Evolutionary conservation across 768 basidiomycete species (phyloP).

Genomic region (Cystobasidium onofrii): DNA sequence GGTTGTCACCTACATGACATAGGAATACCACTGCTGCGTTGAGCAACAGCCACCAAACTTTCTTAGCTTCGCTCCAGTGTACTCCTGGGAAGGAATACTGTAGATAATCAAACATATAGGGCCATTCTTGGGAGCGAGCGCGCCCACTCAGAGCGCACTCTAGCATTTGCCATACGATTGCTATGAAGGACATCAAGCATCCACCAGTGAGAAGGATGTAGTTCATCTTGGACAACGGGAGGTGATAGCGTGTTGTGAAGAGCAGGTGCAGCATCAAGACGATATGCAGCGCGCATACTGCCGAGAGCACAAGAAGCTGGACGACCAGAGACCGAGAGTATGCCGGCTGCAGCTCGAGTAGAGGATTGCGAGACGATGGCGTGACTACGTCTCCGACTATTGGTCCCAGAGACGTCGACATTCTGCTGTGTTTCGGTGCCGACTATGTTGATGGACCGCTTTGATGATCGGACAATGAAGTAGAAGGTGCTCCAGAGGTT

Average conservation of each 20-base stretch:
- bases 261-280: conserved; percentile 84
- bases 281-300: conserved; percentile 71
- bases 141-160: conserved; percentile 50
- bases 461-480: background rate
- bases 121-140: conserved; percentile 67
- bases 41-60: conserved; percentile 75
- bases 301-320: conserved; percentile 75
- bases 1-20: conserved; percentile 60
- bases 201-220: conserved; percentile 69
- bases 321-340: conserved; percentile 84
- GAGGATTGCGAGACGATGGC: conserved; percentile 5
- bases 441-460: background rate
- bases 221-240: conserved; percentile 85
- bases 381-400: background rate
- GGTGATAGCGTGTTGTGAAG: conserved; percentile 93
- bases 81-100: conserved; percentile 66
- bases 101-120: conserved; percentile 91
- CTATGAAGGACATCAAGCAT: conserved; percentile 68
- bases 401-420: background rate
- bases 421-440: background rate
- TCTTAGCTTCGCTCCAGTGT: conserved; percentile 60
- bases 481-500: too few species aligned
- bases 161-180: conserved; percentile 66
- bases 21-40: conserved; percentile 73
- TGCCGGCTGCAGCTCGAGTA: conserved; percentile 49